phyloP scores from a whole-genome alignment of 1,284 basidiomycete genomes.

The Ustilago hordei region DNA sequence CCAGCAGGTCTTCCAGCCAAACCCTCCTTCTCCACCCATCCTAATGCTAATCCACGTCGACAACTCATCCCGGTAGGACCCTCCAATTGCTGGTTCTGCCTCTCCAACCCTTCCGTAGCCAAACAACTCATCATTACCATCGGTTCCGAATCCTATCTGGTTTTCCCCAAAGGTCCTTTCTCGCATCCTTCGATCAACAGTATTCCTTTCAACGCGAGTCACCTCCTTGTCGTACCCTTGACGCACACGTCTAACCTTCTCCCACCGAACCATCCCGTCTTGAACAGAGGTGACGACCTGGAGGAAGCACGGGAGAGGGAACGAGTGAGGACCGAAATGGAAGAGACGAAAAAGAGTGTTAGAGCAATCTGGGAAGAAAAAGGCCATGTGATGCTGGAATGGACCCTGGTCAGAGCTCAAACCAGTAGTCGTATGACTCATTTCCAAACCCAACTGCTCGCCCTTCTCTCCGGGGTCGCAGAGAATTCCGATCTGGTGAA shows the following conservation, averaged over 20 bases:
- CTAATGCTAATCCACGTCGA: neutral
- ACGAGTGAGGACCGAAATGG: conserved; percentile 38
- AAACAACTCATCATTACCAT: conserved; percentile 64
- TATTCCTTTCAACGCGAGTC: conserved; percentile 57
- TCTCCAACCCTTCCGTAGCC: conserved; percentile 60
- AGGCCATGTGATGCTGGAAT: conserved; percentile 35
- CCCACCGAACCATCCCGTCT: conserved; percentile 11
- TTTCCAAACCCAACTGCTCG: conserved; percentile 61
- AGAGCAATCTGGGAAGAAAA: conserved; percentile 30
- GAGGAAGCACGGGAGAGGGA: conserved; percentile 9
- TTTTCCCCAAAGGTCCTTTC: conserved; percentile 64
- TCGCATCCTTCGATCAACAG: conserved; percentile 20
- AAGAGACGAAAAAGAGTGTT: conserved; percentile 30
- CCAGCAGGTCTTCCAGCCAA: conserved; percentile 35
- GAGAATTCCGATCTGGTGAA: neutral
- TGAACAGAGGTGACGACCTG: neutral
- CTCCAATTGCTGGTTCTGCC: conserved; percentile 68
- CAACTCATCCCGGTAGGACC: conserved; percentile 59
- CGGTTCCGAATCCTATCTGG: conserved; percentile 59
- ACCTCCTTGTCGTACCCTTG: conserved; percentile 63
- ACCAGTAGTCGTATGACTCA: conserved; percentile 56
- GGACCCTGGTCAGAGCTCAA: conserved; percentile 43
- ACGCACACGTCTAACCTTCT: conserved; percentile 44
- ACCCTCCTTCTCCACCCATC: conserved; percentile 16
- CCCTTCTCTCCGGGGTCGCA: conserved; percentile 14